A percentile compares a stretch with the other conserved stretches of the same genome.
phyloP scores from a whole-genome alignment of 176 grass and related monocot species.

The Triticum aestivum region IWGSC_CS_RefSeq_v2.1 NC_057801.1:478451592-478452091 shows the following conservation, averaged over 20 bases:
- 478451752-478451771: slow-evolving; percentile 43
- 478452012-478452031: background rate
- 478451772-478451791: slow-evolving; percentile 33
- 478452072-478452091: background rate
- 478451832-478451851: background rate
- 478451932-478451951: slow-evolving; percentile 75
- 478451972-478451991: slow-evolving; percentile 28
- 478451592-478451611: slow-evolving; percentile 20
- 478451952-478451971: slow-evolving; percentile 32
- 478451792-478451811: background rate
- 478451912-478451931: slow-evolving; percentile 69
- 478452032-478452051: background rate
- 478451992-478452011: slow-evolving; percentile 9
- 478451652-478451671: slow-evolving; percentile 53
- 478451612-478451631: slow-evolving; percentile 83
- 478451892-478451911: slow-evolving; percentile 67
- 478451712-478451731: slow-evolving; percentile 75
- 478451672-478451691: slow-evolving; percentile 36
- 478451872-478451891: slow-evolving; percentile 60
- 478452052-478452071: background rate
- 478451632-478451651: slow-evolving; percentile 79
- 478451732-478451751: slow-evolving; percentile 26
- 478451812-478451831: background rate
- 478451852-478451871: slow-evolving; percentile 29
- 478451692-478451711: slow-evolving; percentile 50